Conservation (phyloP, 371 early-diverging fungal species). For the Zychaea mexicana region DNA sequence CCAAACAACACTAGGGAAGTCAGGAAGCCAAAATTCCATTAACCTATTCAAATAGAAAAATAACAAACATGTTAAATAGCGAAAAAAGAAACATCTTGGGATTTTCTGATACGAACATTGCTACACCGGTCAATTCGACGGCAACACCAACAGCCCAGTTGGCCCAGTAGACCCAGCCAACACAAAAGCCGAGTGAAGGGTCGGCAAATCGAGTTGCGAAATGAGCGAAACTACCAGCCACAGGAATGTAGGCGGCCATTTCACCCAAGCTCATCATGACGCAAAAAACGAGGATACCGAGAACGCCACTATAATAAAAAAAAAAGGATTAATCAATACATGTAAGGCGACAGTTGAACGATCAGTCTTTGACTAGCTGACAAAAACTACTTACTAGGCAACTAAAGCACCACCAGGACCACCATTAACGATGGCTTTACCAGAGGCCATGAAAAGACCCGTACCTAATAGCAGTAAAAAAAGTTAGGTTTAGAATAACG, state of each 20-base stretch:
- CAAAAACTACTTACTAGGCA: conserved; percentile 49
- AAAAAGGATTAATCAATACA: too few relatives aligned
- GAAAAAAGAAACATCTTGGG: too few relatives aligned
- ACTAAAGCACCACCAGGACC: conserved; percentile 76
- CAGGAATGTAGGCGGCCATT: conserved; percentile 85
- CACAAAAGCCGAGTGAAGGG: conserved; percentile 78
- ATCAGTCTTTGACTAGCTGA: too few relatives aligned
- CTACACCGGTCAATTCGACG: conserved; percentile 25
- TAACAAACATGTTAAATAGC: conserved; percentile 76
- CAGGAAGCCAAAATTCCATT: conserved; percentile 78
- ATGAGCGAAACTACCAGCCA: conserved; percentile 82
- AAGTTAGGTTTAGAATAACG: too few relatives aligned
- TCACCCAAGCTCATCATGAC: conserved; percentile 87
- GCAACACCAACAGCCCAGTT: conserved; percentile 87
- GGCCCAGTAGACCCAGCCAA: conserved; percentile 82
- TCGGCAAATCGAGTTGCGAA: conserved; percentile 86
- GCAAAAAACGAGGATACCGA: conserved; percentile 85
- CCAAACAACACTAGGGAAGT: conserved; percentile 63
- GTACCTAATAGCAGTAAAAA: conserved; percentile 53
- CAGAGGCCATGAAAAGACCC: conserved; percentile 90
- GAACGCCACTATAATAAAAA: conserved; percentile 29
- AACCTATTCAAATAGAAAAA: too few relatives aligned
- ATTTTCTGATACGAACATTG: too few relatives aligned
- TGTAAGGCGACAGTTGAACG: too few relatives aligned
- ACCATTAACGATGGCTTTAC: conserved; percentile 71